Conservation (phyloP, 768 basidiomycete genomes). For the Tylopilus felleus region DNA sequence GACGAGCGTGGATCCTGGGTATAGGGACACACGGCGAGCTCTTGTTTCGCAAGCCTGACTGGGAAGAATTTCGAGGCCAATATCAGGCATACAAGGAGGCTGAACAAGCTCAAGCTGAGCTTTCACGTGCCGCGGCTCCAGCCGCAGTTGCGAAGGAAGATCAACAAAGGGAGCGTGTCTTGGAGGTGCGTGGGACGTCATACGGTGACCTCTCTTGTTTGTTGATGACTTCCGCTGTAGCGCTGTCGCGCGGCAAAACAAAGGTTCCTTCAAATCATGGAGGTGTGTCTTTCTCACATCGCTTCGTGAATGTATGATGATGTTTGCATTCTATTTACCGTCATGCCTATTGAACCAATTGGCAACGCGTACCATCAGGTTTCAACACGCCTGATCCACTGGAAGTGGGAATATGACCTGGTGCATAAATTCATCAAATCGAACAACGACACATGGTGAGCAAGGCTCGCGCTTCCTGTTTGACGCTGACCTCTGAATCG, state of each 20-base stretch:
- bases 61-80: constrained; percentile 6
- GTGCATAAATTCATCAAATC: constrained; percentile 1
- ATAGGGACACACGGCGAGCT: constrained; percentile 18
- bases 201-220: background rate
- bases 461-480: background rate
- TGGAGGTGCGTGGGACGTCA: constrained; percentile 1
- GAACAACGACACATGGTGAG: constrained; percentile 18
- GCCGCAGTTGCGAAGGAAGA: background rate
- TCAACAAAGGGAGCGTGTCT: background rate
- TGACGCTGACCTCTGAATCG: background rate
- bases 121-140: background rate
- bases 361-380: constrained; percentile 10
- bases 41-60: constrained; percentile 22
- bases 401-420: constrained; percentile 25
- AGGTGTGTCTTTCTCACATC: constrained; percentile 8
- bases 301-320: background rate
- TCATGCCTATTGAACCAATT: background rate
- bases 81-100: background rate
- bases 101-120: background rate
- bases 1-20: background rate
- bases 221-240: background rate
- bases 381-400: constrained; percentile 22
- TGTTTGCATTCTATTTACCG: background rate
- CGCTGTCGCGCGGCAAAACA: background rate
- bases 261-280: constrained; percentile 15